phyloP scores from a whole-genome alignment of 2,329 filamentous ascomycete species.

The Sporothrix phasma region DNA sequence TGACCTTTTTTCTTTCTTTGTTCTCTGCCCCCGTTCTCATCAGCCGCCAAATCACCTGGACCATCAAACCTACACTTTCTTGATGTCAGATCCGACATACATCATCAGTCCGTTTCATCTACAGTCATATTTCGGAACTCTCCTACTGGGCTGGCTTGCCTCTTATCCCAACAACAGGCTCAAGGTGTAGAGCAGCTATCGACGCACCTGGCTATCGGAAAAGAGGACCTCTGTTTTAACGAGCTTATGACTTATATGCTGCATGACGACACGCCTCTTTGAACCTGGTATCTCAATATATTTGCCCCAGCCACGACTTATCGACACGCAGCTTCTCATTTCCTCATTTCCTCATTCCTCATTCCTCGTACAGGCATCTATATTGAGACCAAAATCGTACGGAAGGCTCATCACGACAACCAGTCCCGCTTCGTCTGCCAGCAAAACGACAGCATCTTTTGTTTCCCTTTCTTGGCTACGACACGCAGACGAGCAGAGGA shows the following conservation, averaged over 20 bases:
- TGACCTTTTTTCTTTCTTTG: not conserved
- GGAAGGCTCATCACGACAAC: not conserved
- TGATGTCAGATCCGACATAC: not conserved
- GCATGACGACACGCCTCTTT: constrained; percentile 5
- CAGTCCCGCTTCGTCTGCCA: not conserved
- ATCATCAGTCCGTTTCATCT: not conserved
- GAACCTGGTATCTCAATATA: not conserved
- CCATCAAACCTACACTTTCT: not conserved
- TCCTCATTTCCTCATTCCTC: too few species aligned
- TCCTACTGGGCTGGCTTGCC: not conserved
- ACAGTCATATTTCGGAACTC: not conserved
- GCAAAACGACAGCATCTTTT: not conserved
- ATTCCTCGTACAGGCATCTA: constrained; percentile 7
- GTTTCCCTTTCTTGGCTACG: not conserved
- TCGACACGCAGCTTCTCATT: not conserved
- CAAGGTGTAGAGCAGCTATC: not conserved
- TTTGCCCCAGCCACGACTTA: not conserved
- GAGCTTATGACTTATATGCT: constrained; percentile 14
- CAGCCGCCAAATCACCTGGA: not conserved
- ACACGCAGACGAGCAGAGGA: not conserved
- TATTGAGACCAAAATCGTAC: constrained; percentile 10
- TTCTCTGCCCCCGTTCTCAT: not conserved
- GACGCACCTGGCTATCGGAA: not conserved
- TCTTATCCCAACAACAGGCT: not conserved
- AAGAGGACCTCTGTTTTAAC: not conserved